Evolutionary conservation across 2,329 filamentous ascomycete genomes (phyloP).

Genomic region (Alternaria dauci): DNA sequence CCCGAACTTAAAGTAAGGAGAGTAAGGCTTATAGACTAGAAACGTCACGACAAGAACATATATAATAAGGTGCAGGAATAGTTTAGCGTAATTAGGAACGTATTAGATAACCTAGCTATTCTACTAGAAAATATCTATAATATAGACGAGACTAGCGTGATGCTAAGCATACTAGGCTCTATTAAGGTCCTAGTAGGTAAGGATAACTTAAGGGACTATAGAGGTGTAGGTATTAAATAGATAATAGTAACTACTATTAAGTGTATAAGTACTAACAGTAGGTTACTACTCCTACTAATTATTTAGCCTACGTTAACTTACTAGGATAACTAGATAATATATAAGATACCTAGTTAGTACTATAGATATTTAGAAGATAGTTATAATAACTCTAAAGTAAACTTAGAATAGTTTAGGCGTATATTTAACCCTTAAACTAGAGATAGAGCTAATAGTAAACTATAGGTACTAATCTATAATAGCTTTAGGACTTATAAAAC

Average conservation of each 20-base stretch:
- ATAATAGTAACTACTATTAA: not conserved
- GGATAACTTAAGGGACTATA: not conserved
- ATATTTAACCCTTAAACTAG: too few species aligned
- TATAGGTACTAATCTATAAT: too few species aligned
- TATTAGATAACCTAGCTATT: not conserved
- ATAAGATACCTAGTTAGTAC: not conserved
- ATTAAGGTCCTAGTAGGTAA: not conserved
- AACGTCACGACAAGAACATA: not conserved
- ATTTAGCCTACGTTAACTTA: not conserved
- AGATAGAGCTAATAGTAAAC: too few species aligned
- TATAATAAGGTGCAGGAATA: not conserved
- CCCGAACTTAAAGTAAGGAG: not conserved
- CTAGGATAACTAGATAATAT: not conserved
- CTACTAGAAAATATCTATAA: not conserved
- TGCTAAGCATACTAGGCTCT: not conserved
- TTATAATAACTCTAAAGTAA: not conserved
- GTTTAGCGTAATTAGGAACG: not conserved
- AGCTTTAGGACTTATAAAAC: not conserved
- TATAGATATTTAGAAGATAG: not conserved
- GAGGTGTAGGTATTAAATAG: not conserved
- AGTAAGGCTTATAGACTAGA: not conserved
- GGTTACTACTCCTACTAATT: not conserved
- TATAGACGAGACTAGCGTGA: not conserved
- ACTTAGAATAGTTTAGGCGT: not conserved
- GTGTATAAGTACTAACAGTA: not conserved